A percentile compares a stretch with the other conserved stretches of the same genome.
Evolutionary conservation across 768 basidiomycete species (phyloP).

Genomic region (Symmetrospora coprosmae): DNA sequence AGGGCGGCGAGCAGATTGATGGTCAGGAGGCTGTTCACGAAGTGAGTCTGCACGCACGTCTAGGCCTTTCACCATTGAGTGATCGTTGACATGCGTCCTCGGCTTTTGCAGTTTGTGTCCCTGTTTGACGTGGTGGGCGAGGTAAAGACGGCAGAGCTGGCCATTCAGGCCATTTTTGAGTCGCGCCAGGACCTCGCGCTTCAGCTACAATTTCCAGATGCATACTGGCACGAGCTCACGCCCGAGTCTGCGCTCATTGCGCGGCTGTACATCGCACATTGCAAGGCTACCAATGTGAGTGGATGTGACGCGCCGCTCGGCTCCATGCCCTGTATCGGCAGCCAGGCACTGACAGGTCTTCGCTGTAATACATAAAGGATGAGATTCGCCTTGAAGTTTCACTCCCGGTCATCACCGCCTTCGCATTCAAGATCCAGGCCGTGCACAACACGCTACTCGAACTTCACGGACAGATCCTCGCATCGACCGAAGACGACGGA

Average conservation of each 20-base stretch:
- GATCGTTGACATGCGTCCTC: too few relatives aligned
- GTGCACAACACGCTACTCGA: conserved; percentile 55
- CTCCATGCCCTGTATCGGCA: too few relatives aligned
- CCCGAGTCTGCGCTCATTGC: conserved; percentile 67
- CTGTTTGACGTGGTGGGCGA: conserved; percentile 35
- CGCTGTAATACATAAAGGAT: conserved; percentile 36
- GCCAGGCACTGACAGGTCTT: too few relatives aligned
- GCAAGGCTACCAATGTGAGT: conserved; percentile 42
- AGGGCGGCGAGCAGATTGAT: too few relatives aligned
- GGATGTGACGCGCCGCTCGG: background rate
- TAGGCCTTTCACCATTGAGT: too few relatives aligned
- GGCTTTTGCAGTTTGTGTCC: conserved; percentile 34
- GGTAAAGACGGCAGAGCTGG: conserved; percentile 52
- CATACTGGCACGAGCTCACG: conserved; percentile 56
- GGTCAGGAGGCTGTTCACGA: too few relatives aligned
- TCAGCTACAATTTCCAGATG: conserved; percentile 53
- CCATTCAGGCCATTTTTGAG: conserved; percentile 57
- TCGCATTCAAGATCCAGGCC: conserved; percentile 61
- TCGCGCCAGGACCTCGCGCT: conserved; percentile 54
- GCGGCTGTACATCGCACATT: conserved; percentile 69
- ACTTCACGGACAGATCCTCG: conserved; percentile 25
- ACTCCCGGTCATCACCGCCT: conserved; percentile 68
- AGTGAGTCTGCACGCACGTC: too few relatives aligned
- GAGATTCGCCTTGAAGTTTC: conserved; percentile 48
- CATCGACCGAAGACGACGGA: conserved; percentile 32